Percentiles rank a stretch among this genome's conserved stretches.
These are phyloP conservation scores for Garcia nutans DNA, from an alignment of 345 rosid species.

Conservation along the genomic window DNA sequence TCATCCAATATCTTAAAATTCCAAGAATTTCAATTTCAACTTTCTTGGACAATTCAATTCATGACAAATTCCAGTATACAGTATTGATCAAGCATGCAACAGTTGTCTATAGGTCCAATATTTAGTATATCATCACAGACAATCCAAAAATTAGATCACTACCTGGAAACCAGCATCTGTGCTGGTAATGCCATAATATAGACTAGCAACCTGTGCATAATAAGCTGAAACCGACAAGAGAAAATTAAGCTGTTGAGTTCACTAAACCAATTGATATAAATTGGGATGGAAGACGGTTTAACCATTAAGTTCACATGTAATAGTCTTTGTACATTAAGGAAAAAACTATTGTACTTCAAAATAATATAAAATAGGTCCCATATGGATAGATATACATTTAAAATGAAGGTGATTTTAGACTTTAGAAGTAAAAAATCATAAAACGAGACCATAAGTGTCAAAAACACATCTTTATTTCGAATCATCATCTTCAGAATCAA, in stretches of 20 bases:
- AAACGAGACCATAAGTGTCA: too few relatives aligned
- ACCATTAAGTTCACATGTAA: neutral
- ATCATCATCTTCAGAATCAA: neutral
- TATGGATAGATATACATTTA: too few relatives aligned
- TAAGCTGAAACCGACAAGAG: constrained; percentile 59
- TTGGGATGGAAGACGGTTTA: neutral
- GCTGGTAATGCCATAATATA: constrained; percentile 51
- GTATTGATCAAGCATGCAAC: neutral
- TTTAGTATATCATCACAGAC: constrained; percentile 3
- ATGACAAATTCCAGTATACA: neutral
- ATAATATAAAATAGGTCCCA: neutral
- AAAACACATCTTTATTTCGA: too few relatives aligned
- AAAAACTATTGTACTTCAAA: neutral
- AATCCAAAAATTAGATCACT: constrained; percentile 11
- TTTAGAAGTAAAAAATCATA: too few relatives aligned
- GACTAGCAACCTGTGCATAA: constrained; percentile 91
- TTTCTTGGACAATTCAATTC: neutral
- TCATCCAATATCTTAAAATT: neutral
- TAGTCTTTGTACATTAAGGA: neutral
- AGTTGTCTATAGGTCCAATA: neutral
- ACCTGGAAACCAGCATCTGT: constrained; percentile 79
- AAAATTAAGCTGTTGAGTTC: neutral
- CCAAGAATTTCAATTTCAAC: neutral
- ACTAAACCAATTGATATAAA: too few relatives aligned
- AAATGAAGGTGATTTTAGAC: neutral